Evolutionary conservation across 2,329 filamentous ascomycete genomes (phyloP).

Genomic region (Oidium heveae): DNA sequence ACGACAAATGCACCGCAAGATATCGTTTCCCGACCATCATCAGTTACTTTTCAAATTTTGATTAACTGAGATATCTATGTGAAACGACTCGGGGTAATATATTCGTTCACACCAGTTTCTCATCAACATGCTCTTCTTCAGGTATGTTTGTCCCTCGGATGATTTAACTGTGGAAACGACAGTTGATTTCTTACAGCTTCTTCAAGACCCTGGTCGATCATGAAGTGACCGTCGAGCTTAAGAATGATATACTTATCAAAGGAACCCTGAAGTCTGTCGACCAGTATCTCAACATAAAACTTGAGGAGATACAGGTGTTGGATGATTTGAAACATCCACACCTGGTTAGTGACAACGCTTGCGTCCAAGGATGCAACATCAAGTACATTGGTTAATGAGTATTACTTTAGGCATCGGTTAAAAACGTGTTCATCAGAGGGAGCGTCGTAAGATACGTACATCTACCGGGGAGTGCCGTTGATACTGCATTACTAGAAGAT

Average conservation of each 20-base stretch:
- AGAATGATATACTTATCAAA: conserved; percentile 95
- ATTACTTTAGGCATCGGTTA: conserved; percentile 33
- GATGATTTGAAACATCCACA: conserved; percentile 92
- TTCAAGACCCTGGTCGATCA: conserved; percentile 98
- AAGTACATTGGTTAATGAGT: no score
- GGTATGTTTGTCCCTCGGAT: conserved; percentile 8
- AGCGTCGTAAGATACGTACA: conserved; percentile 54
- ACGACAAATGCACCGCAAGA: no score
- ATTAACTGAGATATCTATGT: no score
- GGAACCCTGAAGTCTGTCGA: conserved; percentile 93
- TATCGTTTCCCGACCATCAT: no score
- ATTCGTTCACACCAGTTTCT: neutral
- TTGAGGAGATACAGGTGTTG: conserved; percentile 80
- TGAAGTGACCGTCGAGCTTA: conserved; percentile 93
- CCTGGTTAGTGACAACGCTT: conserved; percentile 29
- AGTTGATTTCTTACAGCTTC: conserved; percentile 26
- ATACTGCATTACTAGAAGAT: conserved; percentile 46
- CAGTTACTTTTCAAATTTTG: no score
- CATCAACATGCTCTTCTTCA: conserved; percentile 16
- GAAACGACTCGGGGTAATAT: no score
- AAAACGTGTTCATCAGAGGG: conserved; percentile 53
- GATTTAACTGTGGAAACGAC: conserved; percentile 15
- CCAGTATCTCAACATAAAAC: conserved; percentile 97
- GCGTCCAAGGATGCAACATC: no score
- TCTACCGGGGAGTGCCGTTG: conserved; percentile 38